These are phyloP conservation scores for Aechmea fasciata DNA, from an alignment of 176 grass and related monocot species.

Conservation along the genomic window DNA sequence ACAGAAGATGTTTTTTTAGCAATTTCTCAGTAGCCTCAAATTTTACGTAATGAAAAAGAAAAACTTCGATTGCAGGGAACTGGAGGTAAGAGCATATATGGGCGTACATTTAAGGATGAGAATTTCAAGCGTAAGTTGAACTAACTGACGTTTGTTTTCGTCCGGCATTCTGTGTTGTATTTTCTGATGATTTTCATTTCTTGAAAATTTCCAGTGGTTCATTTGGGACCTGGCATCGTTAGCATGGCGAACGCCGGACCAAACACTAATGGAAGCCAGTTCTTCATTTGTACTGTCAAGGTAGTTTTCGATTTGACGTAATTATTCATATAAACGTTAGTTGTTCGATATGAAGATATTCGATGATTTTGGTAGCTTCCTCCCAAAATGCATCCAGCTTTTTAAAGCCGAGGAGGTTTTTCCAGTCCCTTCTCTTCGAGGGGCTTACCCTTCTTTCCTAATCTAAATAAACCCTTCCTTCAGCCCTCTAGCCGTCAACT, in stretches of 20 bases:
- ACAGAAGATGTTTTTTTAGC: no score
- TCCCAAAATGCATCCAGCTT: no score
- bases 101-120: slow-evolving; percentile 86
- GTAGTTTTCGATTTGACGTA: slow-evolving; percentile 29
- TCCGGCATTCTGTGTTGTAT: not conserved
- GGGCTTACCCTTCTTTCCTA: no score
- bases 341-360: not conserved
- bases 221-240: slow-evolving; percentile 65
- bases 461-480: no score
- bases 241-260: slow-evolving; percentile 98
- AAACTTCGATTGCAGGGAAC: slow-evolving; percentile 50
- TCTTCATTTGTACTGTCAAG: slow-evolving; percentile 92
- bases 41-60: not conserved
- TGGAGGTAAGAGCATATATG: slow-evolving; percentile 94
- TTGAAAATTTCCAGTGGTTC: slow-evolving; percentile 46
- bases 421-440: no score
- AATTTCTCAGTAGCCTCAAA: no score
- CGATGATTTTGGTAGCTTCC: no score
- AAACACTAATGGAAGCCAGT: slow-evolving; percentile 91
- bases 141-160: not conserved
- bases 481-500: no score
- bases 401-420: no score
- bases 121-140: slow-evolving; percentile 75
- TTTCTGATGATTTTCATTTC: not conserved
- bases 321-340: not conserved